phyloP scores from a whole-genome alignment of 108 stramenopile species.

The Discostella pseudostelligera region DNA sequence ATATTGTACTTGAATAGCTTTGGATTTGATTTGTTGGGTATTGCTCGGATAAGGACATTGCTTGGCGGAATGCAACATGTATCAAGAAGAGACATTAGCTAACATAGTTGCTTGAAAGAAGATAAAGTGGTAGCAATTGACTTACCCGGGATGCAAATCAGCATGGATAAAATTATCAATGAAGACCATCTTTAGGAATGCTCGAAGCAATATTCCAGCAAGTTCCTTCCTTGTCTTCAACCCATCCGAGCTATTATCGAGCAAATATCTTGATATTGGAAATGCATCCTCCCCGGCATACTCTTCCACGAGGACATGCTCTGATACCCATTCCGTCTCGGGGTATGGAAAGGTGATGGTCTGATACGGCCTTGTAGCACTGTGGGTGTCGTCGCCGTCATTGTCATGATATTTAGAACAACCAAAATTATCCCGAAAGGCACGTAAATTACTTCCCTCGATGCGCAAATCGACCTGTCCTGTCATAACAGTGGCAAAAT shows the following conservation, averaged over 20 bases:
- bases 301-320: constrained; percentile 72
- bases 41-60: constrained; percentile 48
- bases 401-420: constrained; percentile 19
- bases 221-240: constrained; percentile 55
- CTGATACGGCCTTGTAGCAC: background rate
- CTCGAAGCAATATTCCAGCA: constrained; percentile 71
- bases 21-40: constrained; percentile 20
- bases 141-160: constrained; percentile 80
- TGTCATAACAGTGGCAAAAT: constrained; percentile 66
- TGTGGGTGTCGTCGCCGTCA: constrained; percentile 2
- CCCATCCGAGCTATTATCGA: constrained; percentile 58
- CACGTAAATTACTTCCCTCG: constrained; percentile 65
- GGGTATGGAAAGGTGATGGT: constrained; percentile 72
- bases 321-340: constrained; percentile 53
- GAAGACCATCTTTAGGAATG: constrained; percentile 93
- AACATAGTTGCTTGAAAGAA: background rate
- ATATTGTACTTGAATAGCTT: constrained; percentile 49
- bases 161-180: constrained; percentile 65
- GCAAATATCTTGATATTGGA: constrained; percentile 68
- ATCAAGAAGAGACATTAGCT: background rate
- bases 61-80: background rate
- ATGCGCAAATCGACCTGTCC: constrained; percentile 78
- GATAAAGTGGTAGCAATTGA: background rate
- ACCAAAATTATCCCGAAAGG: constrained; percentile 76
- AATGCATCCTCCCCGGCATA: constrained; percentile 55